Evolutionary conservation across 495 filamentous ascomycete genomes (phyloP), one percentile per base, ranked within the genome.

Genomic region (Tuber melanosporum): DNA sequence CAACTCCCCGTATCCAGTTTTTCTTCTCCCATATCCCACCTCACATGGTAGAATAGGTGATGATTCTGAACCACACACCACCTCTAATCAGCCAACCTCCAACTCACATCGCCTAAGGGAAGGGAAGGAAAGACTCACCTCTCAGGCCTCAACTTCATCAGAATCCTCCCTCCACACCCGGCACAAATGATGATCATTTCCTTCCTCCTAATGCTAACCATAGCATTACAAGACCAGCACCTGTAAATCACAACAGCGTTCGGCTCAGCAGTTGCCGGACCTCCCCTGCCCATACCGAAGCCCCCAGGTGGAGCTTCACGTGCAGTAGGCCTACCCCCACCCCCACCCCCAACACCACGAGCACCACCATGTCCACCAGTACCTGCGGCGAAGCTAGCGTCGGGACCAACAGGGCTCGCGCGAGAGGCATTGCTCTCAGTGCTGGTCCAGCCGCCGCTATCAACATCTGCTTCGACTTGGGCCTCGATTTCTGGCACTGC

Each of bases 381-480:
- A 19, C 20, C 72, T 32, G 43, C 43, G 36, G 72, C 72, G 20
- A 26, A 26, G 32, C 6, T 8, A 74, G 17, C 72, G 17, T 45
- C 72, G 70, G 52, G 44, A 36, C 3, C 19, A 74, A 57, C 41
- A 19, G 45, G n/a, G 5, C 41, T 45, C 20, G 41, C 72, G 8
- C 44, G 57, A 4, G 57, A 66, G 15, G 26, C n/a, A 66, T 14
- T 22, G 15, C 26, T 66, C 1, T 66, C 57, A 2, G n/a, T 46
- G 22, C 14, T 36, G 12, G 26, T 36, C 57, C 57, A 66, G 57
- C 26, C 57, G n/a, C 32, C 57, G 32, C 36, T 66, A 19, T 66
- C 32, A 26, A 72, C 72, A n/a, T 71, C 41, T 42, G 70, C 52
- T 66, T 42, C 73, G 57, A 74, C 78, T 79, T 75, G 43, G 78